Percentiles rank a stretch among this genome's conserved stretches.
phyloP scores from a whole-genome alignment of 805 yeast species.

The Kregervanrija delftensis region DNA sequence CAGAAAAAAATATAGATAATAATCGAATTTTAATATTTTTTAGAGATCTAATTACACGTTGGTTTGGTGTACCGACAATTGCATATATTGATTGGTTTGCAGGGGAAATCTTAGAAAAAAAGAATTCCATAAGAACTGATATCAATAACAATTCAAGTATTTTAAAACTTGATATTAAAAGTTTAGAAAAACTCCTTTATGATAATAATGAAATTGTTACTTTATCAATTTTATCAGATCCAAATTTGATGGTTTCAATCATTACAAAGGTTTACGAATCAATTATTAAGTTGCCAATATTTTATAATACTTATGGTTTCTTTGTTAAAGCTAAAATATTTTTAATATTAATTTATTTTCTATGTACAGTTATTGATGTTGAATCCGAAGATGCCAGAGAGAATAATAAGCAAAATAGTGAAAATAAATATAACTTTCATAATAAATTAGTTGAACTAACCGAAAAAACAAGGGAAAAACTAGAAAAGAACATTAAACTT shows the following conservation, averaged over 20 bases:
- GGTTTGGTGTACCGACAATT: no score
- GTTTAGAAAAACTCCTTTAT: slow-evolving; percentile 1
- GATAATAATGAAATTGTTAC: not conserved
- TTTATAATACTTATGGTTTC: slow-evolving; percentile 4
- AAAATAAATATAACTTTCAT: no score
- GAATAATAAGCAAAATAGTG: no score
- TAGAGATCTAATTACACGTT: no score
- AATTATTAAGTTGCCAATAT: not conserved
- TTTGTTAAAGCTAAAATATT: slow-evolving; percentile 6
- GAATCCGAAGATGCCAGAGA: no score
- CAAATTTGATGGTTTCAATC: not conserved
- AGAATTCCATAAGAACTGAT: not conserved
- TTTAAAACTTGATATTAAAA: not conserved
- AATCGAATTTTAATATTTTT: no score
- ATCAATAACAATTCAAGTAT: not conserved
- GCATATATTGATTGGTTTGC: no score
- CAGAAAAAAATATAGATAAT: no score
- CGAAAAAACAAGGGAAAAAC: no score
- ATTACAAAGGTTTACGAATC: slow-evolving; percentile 4
- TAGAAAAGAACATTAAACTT: no score
- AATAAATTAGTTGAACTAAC: no score
- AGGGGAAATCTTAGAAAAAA: not conserved
- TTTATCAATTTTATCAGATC: not conserved
- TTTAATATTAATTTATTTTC: slow-evolving; percentile 4
- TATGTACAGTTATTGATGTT: not conserved